Evolutionary conservation across 2,329 filamentous ascomycete genomes (phyloP).

Genomic region (Fusarium sp.): DNA sequence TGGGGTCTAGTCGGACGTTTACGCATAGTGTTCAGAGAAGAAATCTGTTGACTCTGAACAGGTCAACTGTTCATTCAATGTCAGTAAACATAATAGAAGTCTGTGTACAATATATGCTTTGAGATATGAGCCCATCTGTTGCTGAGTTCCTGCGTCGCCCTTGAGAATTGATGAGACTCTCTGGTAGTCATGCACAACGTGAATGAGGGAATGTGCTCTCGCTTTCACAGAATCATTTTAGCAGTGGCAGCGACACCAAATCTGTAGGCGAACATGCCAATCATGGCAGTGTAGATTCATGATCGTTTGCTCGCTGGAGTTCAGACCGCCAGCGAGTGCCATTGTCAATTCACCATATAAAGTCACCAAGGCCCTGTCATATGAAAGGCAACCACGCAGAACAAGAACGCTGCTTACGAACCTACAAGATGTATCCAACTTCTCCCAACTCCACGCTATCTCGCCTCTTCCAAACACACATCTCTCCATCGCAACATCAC

Average conservation of each 20-base stretch:
- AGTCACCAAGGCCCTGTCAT: no score
- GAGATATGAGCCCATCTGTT: no score
- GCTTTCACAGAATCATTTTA: fast-evolving
- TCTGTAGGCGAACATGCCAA: neutral
- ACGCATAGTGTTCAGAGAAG: no score
- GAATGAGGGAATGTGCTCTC: fast-evolving
- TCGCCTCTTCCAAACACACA: no score
- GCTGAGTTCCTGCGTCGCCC: fast-evolving
- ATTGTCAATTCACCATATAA: neutral
- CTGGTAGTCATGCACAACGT: fast-evolving
- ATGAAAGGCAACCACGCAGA: fast-evolving
- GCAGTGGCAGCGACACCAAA: fast-evolving
- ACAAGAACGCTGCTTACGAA: fast-evolving
- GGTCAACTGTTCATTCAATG: fast-evolving
- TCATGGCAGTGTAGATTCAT: fast-evolving
- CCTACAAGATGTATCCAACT: fast-evolving
- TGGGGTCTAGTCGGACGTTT: fast-evolving
- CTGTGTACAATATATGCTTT: no score
- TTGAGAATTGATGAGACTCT: fast-evolving
- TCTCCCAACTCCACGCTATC: fast-evolving
- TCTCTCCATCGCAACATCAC: fast-evolving
- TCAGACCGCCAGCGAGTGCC: neutral
- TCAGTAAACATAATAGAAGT: no score
- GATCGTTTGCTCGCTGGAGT: neutral
- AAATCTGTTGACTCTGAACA: fast-evolving